phyloP scores from a whole-genome alignment of 2,329 filamentous ascomycete genomes.

The Stylonectria norvegica region DNA sequence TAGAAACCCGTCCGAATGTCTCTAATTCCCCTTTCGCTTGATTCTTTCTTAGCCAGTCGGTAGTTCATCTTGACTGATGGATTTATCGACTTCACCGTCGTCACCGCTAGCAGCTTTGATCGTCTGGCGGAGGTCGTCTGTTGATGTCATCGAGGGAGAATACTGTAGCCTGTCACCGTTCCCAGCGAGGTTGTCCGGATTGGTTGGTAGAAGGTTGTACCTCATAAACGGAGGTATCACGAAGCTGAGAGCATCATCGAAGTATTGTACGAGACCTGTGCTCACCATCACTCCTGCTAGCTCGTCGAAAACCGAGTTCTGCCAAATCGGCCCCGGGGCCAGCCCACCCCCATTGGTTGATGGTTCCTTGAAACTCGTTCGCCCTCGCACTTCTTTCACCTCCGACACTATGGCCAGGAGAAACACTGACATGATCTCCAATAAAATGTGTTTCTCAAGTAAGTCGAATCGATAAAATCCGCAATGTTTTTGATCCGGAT shows the following conservation, averaged over 20 bases:
- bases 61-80: not conserved
- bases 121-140: no score
- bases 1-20: not conserved
- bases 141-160: no score
- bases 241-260: not conserved
- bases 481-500: no score
- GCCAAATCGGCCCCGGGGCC: not conserved
- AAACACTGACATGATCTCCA: not conserved
- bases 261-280: not conserved
- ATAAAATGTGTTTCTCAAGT: not conserved
- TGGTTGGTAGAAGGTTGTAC: not conserved
- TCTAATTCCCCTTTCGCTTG: not conserved
- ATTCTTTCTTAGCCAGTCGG: not conserved
- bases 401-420: not conserved
- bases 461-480: no score
- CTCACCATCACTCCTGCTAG: not conserved
- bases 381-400: not conserved
- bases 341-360: not conserved
- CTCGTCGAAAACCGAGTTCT: not conserved
- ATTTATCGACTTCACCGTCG: not conserved
- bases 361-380: not conserved
- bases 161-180: no score
- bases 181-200: no score
- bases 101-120: not conserved
- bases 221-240: not conserved